Base-by-base conservation (phyloP, 2,329 filamentous ascomycete genomes). In the Thelonectria discophora region DNA sequence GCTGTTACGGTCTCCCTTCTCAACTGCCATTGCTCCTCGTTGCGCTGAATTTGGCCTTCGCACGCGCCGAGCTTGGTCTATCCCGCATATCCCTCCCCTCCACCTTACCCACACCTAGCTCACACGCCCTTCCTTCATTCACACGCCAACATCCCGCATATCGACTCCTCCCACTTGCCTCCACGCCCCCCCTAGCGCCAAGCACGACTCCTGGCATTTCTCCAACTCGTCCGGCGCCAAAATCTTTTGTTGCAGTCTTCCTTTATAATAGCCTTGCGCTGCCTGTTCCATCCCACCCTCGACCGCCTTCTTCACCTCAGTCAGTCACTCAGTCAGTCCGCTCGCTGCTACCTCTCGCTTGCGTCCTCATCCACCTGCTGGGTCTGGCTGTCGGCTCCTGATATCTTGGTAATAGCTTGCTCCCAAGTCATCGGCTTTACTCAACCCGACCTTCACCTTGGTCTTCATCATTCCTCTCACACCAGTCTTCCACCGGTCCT, bases 251-350 rank as follows among this genome's bases (percentile, higher is more conserved):
- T 64, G 59, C 65, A 71, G 63, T 50, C 46, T 71, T 69, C 62
- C 61, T 64, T 71, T 72, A 72, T 72, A 72, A 72, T 55, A 65
- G 48, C 68, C 62, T 64, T 62, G 62, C 64, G 65, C 67, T 69
- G 69, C 69, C 69, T 65, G 55, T 60, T 58, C 59, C 63, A 63
- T 63, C 60, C 64, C 51, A 34, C 54, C 39, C 62, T 21, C 58
- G 56, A 62, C 60, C 57, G 60, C 66, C 62, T 62, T 67, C 63
- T 63, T 42, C 62, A 65, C 63, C 68, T 61, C 69, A 71, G 69
- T 66, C 69, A 71, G 68, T 61, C 69, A 71, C 67, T 66, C 69
- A 71, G 68, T 71, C 67, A 52, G 66, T 72, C 63, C 69, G 61
- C 63, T 72, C 67, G 69, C 69, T 71, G 68, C 63, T 66, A 62